These are phyloP conservation scores for Ophiognomonia clavigignenti-juglandacearum DNA, from an alignment of 2,329 filamentous ascomycete species.

Conservation along the genomic window DNA sequence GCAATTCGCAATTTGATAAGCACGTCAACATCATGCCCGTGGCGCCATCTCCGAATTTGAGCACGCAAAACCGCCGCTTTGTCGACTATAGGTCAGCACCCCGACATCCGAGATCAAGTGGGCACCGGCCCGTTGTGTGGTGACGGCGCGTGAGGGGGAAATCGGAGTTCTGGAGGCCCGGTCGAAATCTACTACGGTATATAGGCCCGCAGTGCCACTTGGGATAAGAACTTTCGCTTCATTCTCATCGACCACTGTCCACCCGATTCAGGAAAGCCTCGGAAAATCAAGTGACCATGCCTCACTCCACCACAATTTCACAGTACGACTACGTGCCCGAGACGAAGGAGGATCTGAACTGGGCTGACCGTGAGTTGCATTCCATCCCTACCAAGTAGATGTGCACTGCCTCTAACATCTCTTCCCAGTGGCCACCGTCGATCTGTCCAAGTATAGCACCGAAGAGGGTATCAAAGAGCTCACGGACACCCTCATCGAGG, in stretches of 20 bases:
- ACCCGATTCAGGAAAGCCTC: background rate
- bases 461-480: slow-evolving; percentile 50
- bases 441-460: slow-evolving; percentile 48
- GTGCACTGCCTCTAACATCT: background rate
- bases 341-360: slow-evolving; percentile 6
- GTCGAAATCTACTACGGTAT: too few relatives aligned
- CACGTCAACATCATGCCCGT: slow-evolving; percentile 5
- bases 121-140: background rate
- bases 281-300: background rate
- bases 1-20: background rate
- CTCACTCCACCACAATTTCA: slow-evolving; percentile 1
- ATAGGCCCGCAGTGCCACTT: too few relatives aligned
- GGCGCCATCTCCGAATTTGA: slow-evolving; percentile 4
- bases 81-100: slow-evolving; percentile 5
- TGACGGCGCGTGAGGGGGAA: slow-evolving; percentile 3
- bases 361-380: slow-evolving; percentile 1
- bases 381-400: background rate
- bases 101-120: slow-evolving; percentile 4
- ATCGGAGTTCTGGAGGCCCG: background rate
- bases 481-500: slow-evolving; percentile 49
- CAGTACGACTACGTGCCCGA: slow-evolving; percentile 6
- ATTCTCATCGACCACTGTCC: background rate
- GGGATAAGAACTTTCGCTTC: too few relatives aligned
- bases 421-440: slow-evolving; percentile 35
- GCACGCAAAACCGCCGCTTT: slow-evolving; percentile 2